Base-by-base conservation (phyloP, 139 green algal genomes). In the Chlorella sp. region DNA sequence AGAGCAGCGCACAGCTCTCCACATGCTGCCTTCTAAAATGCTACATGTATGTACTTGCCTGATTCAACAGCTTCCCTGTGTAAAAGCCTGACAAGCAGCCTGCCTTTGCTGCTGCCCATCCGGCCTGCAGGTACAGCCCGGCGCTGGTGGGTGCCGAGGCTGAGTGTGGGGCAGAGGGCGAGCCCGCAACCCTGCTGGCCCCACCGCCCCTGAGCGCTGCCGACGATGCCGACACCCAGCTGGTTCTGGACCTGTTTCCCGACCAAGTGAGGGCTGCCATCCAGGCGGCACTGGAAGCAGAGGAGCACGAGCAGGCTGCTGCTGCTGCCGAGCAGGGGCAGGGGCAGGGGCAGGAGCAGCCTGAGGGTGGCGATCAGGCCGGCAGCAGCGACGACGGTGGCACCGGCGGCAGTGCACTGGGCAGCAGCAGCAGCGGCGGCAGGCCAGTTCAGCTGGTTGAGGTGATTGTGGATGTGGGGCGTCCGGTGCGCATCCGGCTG, bases 401-500 rank as follows among this genome's bases (percentile, higher is more conserved):
- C 36, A 16, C 5, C 3, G 34, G n/a, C n/a, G n/a, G 75, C 75
- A 26, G 42, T 15, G 28, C 24, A 37, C 2, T 24, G 11, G 60
- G 82, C 22, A 34, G 66, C 61, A 21, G 34, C 61, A 32, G 61
- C 37, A 37, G 24, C 7, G 36, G 39, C 37, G 2, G 37, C 66
- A 39, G 37, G 37, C 73, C 39, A 22, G 53, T 36, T 60, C 90
- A 96, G 89, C 92, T 98, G 40, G 84, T 97, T 22, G 94, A 99
- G 93, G 91, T 99, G 19, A 95, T 98, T 1, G 92, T 99, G 90
- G 97, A 99, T 90, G 79, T 98, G 32, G 97, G 97, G 0, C 61
- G 97, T 39, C 91, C 91, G 26, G 94, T 97, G 9, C 24, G 97
- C 28, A 96, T 96, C 0, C 92, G 97, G 4, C 98, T 99, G 64